Base-by-base conservation (phyloP, 768 basidiomycete species). In the Auricularia cornea region DNA sequence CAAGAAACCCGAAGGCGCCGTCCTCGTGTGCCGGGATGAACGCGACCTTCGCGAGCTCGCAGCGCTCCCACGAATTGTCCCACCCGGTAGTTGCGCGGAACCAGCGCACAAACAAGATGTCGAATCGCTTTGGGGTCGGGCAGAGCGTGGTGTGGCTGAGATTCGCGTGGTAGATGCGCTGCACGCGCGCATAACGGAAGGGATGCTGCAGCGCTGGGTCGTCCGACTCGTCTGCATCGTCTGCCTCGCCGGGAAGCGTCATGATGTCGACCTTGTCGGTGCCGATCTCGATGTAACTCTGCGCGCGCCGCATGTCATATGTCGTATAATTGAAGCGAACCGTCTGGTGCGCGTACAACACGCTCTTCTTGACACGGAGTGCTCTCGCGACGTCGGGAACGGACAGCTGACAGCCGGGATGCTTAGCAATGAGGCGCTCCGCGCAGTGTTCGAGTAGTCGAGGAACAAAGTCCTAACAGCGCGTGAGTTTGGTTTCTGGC, bases 61-160 rank as follows among this genome's bases (percentile, higher is more conserved):
- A 64, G 0, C 63, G 44, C 1, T 68, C 64, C 61, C 73, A 74
- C 0, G 79, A 76, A 30, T 64, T 68, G 3, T 59, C 44, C 61
- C 67, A 70, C 3, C 41, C 62, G 0, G 59, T 60, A 38, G 80
- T 75, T 0, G 62, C 56, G 1, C 72, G 71, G 48, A 78, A 71
- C 76, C 79, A 79, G 0, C 70, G 68, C 0, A 83, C 77, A 69
- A 76, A 81, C 1, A 83, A 64, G 18, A 82, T 74, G 1, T 79
- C 72, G 68, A 82, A 74, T 41, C 26, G 57, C 16, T 16, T 23
- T 16, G 44, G 18, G 5, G 5, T 10, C 6, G 44, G 44, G 10
- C 6, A 20, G 38, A 20, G 33, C 16, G 23, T 62, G 2, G 33
- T n/a, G 38, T 70, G 63, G 1, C 59, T 26, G 1, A 74, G 72